Evolutionary conservation across 768 basidiomycete species (phyloP).

Genomic region (Botryobasidium botryosum): DNA sequence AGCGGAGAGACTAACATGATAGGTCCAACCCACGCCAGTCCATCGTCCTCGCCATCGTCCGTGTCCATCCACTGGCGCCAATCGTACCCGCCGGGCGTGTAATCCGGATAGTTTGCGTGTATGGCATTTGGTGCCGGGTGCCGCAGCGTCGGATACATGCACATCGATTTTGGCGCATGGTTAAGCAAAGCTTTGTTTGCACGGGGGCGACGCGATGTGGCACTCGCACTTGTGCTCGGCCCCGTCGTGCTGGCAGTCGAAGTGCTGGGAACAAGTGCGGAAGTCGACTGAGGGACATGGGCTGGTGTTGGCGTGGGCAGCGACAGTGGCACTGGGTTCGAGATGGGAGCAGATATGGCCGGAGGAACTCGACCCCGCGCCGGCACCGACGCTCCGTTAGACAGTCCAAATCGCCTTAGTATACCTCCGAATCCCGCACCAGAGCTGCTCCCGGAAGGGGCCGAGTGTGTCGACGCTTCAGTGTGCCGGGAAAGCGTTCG

Average conservation of each 20-base stretch:
- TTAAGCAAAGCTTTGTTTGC: too few relatives aligned
- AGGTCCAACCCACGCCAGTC: constrained; percentile 11
- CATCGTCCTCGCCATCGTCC: constrained; percentile 26
- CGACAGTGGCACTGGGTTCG: not conserved
- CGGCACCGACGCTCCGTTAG: too few relatives aligned
- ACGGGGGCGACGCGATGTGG: not conserved
- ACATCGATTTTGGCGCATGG: too few relatives aligned
- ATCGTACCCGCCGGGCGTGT: constrained; percentile 53
- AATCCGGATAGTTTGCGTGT: constrained; percentile 53
- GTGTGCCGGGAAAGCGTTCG: too few relatives aligned
- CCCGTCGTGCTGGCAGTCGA: not conserved
- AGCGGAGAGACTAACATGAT: constrained; percentile 6
- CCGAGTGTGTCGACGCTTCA: too few relatives aligned
- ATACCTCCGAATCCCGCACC: too few relatives aligned
- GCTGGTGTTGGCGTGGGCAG: not conserved
- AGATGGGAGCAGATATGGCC: too few relatives aligned
- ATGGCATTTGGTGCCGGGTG: constrained; percentile 39
- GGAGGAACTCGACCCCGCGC: too few relatives aligned
- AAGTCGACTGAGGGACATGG: not conserved
- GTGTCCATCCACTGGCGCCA: constrained; percentile 30
- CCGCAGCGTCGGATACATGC: constrained; percentile 28
- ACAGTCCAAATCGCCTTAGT: too few relatives aligned
- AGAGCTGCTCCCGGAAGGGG: too few relatives aligned
- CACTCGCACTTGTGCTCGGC: not conserved
- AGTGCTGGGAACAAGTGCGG: not conserved